Evolutionary conservation across 2,329 filamentous ascomycete genomes (phyloP), one percentile per base, ranked within the genome.

Genomic region (Penicillium occitanis): DNA sequence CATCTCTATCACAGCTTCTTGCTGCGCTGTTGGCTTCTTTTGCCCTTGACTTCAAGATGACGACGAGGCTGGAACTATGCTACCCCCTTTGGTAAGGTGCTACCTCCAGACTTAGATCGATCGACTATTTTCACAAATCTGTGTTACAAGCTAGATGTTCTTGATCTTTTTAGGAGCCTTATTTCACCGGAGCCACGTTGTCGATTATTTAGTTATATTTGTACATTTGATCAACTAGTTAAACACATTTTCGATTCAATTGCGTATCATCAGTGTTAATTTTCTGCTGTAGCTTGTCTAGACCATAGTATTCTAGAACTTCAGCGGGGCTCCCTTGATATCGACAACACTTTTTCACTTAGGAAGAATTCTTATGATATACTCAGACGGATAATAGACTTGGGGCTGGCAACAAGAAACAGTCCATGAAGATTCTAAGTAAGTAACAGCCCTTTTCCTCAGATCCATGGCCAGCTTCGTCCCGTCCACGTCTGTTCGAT

Each of bases 81-180:
- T 62, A 63, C 61, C 64, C 64, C 60, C 25, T 53, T 60, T 64
- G 66, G 68, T 69, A 69, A 53, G 63, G 68, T 69, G 66, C 61
- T 68, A 53, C 28, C 57, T 62, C 50, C 61, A 64, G 62, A 62
- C 53, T 58, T 28, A 57, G 30, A 60, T 42, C 37, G 48, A 58
- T 51, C 28, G 33, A 60, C 19, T 44, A 53, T 48, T 40, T 53
- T 58, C 48, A 53, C 44, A 51, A 51, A 53, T 46, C 10, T 60
- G 33, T 57, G 40, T 57, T 57, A 57, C 14, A 60, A 60, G 14
- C 35, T 59, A 42, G 57, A 44, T 59, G 57, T 25, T 22, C 11
- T 60, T 44, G n/a, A 25, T 35, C 50, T 33, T 63, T 66, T 53
- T 66, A 66, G 65, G 65, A 51, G 65, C 61, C 51, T 63, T 59